Percentiles rank a stretch among this genome's conserved stretches.
These are phyloP conservation scores for Stagonosporopsis rhizophila DNA, from an alignment of 2,329 filamentous ascomycete genomes.

Conservation along the genomic window DNA sequence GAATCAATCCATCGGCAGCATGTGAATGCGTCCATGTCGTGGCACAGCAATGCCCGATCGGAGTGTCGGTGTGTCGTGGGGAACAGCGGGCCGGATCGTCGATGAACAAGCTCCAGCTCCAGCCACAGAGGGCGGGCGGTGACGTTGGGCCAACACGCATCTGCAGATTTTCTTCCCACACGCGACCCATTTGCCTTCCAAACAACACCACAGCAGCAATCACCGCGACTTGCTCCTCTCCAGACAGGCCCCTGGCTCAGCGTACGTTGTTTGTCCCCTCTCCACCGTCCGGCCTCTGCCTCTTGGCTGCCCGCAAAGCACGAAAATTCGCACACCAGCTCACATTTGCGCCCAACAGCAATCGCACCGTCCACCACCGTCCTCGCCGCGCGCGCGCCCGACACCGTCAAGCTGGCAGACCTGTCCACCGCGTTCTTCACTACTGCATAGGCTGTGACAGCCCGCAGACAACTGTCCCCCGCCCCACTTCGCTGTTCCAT, in stretches of 20 bases:
- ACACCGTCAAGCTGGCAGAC: conserved; percentile 47
- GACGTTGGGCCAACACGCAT: conserved; percentile 18
- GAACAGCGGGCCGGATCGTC: conserved; percentile 12
- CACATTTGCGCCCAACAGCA: conserved; percentile 32
- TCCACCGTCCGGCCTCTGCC: neutral
- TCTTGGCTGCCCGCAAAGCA: conserved; percentile 7
- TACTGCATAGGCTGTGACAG: conserved; percentile 48
- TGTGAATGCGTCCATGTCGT: neutral
- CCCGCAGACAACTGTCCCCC: conserved; percentile 42
- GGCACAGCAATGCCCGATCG: neutral
- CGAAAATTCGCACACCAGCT: conserved; percentile 14
- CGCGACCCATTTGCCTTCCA: conserved; percentile 5
- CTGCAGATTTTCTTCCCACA: conserved; percentile 13
- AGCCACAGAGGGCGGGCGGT: conserved; percentile 15
- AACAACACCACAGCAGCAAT: conserved; percentile 10
- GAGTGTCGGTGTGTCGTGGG: neutral
- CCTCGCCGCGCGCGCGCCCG: conserved; percentile 9
- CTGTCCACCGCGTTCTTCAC: conserved; percentile 18
- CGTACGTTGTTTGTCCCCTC: conserved; percentile 1
- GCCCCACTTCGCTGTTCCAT: conserved; percentile 65
- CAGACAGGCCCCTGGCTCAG: neutral
- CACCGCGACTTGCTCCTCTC: neutral
- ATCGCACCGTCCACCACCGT: conserved; percentile 19
- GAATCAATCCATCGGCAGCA: too few species aligned
- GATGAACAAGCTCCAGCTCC: conserved; percentile 10